A percentile compares a stretch with the other conserved stretches of the same genome.
Evolutionary conservation across 352 stramenopile genomes (phyloP).

Genomic region (Aphanomyces invadans): DNA sequence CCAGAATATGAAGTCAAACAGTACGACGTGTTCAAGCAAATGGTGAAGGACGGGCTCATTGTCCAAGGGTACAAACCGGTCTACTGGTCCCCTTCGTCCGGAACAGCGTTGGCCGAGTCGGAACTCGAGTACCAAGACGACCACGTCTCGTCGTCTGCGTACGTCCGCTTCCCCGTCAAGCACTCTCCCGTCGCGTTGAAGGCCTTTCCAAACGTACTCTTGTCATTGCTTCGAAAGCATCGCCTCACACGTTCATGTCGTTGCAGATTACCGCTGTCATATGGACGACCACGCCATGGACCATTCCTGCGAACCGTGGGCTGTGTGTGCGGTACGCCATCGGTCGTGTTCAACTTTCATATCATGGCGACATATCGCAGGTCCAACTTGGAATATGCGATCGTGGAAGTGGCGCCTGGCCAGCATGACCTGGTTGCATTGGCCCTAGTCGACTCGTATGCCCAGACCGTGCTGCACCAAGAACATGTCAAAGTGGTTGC

Average conservation of each 20-base stretch:
- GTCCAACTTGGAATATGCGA: slow-evolving; percentile 87
- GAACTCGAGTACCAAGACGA: slow-evolving; percentile 98
- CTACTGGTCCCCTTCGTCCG: slow-evolving; percentile 96
- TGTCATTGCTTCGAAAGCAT: too few relatives aligned
- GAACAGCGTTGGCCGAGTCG: slow-evolving; percentile 96
- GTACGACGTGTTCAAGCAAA: slow-evolving; percentile 95
- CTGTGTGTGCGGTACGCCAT: slow-evolving; percentile 75
- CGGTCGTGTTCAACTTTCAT: too few relatives aligned
- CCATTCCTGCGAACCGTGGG: slow-evolving; percentile 96
- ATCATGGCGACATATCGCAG: slow-evolving; percentile 50
- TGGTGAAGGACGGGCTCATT: slow-evolving; percentile 93
- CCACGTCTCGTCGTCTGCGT: slow-evolving; percentile 94
- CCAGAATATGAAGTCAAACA: slow-evolving; percentile 94
- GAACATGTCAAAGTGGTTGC: slow-evolving; percentile 45
- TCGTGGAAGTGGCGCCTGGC: slow-evolving; percentile 55
- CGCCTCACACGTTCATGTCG: too few relatives aligned
- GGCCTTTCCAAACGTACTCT: slow-evolving; percentile 15
- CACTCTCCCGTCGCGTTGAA: slow-evolving; percentile 14
- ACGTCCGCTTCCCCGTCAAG: slow-evolving; percentile 83
- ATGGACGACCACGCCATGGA: slow-evolving; percentile 99
- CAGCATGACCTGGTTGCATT: slow-evolving; percentile 57
- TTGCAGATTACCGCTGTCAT: slow-evolving; percentile 70
- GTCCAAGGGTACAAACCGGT: slow-evolving; percentile 98
- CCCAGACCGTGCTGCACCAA: slow-evolving; percentile 25
- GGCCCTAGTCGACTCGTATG: slow-evolving; percentile 45